These are phyloP conservation scores for Haplographium delicatum DNA, from an alignment of 495 filamentous ascomycete genomes.

Conservation along the genomic window DNA sequence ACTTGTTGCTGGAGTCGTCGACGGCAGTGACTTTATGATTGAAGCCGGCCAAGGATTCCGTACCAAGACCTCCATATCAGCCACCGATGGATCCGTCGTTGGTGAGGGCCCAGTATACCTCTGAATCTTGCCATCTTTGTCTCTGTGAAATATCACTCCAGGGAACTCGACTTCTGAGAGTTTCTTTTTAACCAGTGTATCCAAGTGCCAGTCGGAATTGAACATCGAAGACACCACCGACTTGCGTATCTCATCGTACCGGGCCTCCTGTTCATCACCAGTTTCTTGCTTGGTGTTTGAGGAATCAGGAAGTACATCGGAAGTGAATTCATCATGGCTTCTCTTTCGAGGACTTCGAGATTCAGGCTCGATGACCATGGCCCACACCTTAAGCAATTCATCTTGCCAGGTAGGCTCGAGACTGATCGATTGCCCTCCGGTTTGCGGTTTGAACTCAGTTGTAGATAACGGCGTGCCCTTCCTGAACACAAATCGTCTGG, in stretches of 20 bases:
- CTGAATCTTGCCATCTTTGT: constrained; percentile 58
- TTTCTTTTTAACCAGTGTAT: constrained; percentile 58
- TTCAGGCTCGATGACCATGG: constrained; percentile 53
- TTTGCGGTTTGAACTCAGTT: constrained; percentile 49
- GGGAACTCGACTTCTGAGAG: constrained; percentile 62
- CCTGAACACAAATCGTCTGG: constrained; percentile 84
- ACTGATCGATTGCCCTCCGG: constrained; percentile 5
- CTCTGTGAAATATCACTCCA: constrained; percentile 63
- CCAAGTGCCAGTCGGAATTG: constrained; percentile 66
- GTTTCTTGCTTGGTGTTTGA: constrained; percentile 2
- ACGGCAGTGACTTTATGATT: constrained; percentile 55
- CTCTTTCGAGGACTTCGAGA: constrained; percentile 48
- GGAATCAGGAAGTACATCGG: constrained; percentile 11
- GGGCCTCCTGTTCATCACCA: constrained; percentile 26
- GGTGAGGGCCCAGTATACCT: constrained; percentile 62
- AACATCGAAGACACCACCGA: constrained; percentile 75
- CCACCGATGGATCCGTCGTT: constrained; percentile 39
- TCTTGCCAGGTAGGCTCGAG: constrained; percentile 65
- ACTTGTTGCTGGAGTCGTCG: constrained; percentile 53
- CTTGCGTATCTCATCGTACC: constrained; percentile 48
- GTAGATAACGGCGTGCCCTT: constrained; percentile 66
- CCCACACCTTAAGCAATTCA: constrained; percentile 74
- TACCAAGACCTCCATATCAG: constrained; percentile 68
- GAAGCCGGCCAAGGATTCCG: constrained; percentile 82
- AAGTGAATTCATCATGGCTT: constrained; percentile 52